A percentile compares a stretch with the other conserved stretches of the same genome.
Evolutionary conservation across 2,329 filamentous ascomycete species (phyloP).

Genomic region (Penicillium oxalicum): DNA sequence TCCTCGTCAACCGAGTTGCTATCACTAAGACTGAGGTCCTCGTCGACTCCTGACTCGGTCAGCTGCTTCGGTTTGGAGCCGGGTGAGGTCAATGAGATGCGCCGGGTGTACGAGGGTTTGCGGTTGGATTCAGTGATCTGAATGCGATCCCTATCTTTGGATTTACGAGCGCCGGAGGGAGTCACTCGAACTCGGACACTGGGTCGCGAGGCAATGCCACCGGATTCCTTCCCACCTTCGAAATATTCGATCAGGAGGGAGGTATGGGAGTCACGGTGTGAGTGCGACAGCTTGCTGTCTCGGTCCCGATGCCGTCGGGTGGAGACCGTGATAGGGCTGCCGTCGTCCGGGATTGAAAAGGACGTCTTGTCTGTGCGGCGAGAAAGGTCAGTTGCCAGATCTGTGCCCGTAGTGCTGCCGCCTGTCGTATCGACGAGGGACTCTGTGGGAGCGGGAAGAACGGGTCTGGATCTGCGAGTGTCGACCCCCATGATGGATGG

Average conservation of each 20-base stretch:
- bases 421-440: conserved; percentile 43
- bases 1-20: conserved; percentile 74
- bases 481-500: conserved; percentile 43
- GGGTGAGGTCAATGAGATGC: conserved; percentile 55
- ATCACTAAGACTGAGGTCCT: conserved; percentile 58
- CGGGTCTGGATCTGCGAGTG: conserved; percentile 44
- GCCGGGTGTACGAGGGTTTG: conserved; percentile 63
- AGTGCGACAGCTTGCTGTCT: conserved; percentile 52
- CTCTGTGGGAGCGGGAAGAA: conserved; percentile 47
- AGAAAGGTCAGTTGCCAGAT: conserved; percentile 47
- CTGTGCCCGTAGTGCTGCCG: conserved; percentile 40
- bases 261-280: conserved; percentile 65
- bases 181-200: conserved; percentile 78
- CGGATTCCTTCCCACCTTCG: conserved; percentile 63
- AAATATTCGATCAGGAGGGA: conserved; percentile 94
- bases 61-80: conserved; percentile 35
- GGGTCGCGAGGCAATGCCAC: conserved; percentile 59
- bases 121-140: conserved; percentile 79
- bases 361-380: conserved; percentile 47
- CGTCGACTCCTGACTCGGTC: conserved; percentile 47
- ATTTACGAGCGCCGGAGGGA: conserved; percentile 60
- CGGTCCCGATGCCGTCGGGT: conserved; percentile 56
- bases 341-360: conserved; percentile 48
- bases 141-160: conserved; percentile 63
- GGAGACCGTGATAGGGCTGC: conserved; percentile 81